phyloP scores from a whole-genome alignment of 2,329 filamentous ascomycete species.

The Penicillium verrucosum region DNA sequence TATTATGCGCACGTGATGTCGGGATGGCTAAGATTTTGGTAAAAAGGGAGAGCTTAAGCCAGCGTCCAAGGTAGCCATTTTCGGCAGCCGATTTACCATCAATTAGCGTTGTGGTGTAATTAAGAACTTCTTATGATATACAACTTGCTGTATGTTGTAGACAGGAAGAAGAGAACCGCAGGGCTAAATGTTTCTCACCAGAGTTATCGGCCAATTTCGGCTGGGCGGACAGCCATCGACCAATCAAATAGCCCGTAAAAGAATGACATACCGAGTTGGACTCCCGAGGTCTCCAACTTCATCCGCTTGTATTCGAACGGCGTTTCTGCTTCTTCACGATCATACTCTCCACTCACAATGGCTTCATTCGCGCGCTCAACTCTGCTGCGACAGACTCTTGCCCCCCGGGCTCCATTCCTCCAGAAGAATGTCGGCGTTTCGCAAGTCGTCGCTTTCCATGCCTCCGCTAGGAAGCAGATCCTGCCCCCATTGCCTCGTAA shows the following conservation, averaged over 20 bases:
- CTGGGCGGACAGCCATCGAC: constrained; percentile 33
- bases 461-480: constrained; percentile 69
- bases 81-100: no score
- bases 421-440: constrained; percentile 38
- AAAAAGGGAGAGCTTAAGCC: no score
- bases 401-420: constrained; percentile 34
- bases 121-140: background rate
- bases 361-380: constrained; percentile 41
- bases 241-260: constrained; percentile 38
- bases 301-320: constrained; percentile 23
- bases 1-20: no score
- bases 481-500: constrained; percentile 82
- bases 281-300: constrained; percentile 40
- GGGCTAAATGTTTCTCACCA: constrained; percentile 18
- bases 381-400: constrained; percentile 37
- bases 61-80: no score
- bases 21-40: no score
- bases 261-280: constrained; percentile 41
- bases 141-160: background rate
- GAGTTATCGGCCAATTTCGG: constrained; percentile 38
- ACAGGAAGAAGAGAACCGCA: constrained; percentile 9
- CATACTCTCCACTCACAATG: constrained; percentile 33
- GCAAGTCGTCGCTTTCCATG: constrained; percentile 80
- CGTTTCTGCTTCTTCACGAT: constrained; percentile 16
- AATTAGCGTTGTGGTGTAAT: background rate